Percentiles rank a stretch among this genome's conserved stretches.
phyloP scores from a whole-genome alignment of 2,329 filamentous ascomycete genomes.

The Sclerotinia trifoliorum region DNA sequence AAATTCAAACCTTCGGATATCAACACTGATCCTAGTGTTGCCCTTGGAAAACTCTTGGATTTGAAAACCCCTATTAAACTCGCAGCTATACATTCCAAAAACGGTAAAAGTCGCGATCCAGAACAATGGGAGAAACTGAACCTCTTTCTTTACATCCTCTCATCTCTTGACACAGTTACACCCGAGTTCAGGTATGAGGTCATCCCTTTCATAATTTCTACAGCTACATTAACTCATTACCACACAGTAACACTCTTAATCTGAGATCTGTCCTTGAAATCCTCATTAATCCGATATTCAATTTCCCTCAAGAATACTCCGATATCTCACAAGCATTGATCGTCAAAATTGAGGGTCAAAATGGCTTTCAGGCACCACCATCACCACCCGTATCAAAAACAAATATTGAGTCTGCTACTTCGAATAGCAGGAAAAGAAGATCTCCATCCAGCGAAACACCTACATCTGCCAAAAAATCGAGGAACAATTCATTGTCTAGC shows the following conservation, averaged over 20 bases:
- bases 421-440: background rate
- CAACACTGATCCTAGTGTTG: background rate
- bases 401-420: background rate
- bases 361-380: conserved; percentile 1
- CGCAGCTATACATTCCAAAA: background rate
- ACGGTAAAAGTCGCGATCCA: too few relatives aligned
- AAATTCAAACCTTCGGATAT: background rate
- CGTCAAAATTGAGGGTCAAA: background rate
- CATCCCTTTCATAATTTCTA: background rate
- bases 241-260: background rate
- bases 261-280: background rate
- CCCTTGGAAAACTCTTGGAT: background rate
- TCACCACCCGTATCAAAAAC: background rate
- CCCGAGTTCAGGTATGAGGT: background rate
- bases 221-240: background rate
- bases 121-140: background rate
- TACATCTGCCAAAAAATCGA: background rate
- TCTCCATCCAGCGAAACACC: background rate
- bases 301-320: background rate
- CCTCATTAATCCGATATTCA: background rate
- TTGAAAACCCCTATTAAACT: background rate
- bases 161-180: background rate
- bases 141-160: background rate
- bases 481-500: background rate
- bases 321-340: background rate